Base-by-base conservation (phyloP, 2,329 filamentous ascomycete genomes). In the Aspergillus sp. region DNA sequence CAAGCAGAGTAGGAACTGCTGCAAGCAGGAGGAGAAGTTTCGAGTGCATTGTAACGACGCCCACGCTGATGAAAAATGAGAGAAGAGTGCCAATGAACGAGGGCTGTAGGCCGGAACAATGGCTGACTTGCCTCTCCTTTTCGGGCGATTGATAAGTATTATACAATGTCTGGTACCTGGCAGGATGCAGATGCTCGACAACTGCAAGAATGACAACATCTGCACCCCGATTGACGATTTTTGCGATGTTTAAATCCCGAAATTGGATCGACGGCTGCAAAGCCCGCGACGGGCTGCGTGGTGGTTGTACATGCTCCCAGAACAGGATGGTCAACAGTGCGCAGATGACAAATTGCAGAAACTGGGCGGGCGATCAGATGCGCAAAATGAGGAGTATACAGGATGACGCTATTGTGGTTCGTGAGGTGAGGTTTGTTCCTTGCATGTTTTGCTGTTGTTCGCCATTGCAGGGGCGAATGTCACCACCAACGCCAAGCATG, bases 11-110 rank as follows among this genome's bases (percentile, higher is more conserved):
- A 7, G 45, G 65, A 41, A 51, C 63, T 54, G 60, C 58, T 8
- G 68, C 62, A 15, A 68, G 57, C 19, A 68, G 59, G 7, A 68
- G 51, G 11, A 64, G 51, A 45, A 67, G 19, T 15, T 52, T 61
- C 54, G 66, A 58, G 34, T 62, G 62, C 68, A 70, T 70, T 17
- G 9, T 63, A 47, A 54, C 38, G 19, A 11, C 13, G 19, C 43
- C 23, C 19, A 9, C 25, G 11, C 45, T 23, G 45, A 28, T 13
- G n/a, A 28, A 11, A n/a, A 51, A 31, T 17, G 48, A 51, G 17
- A 51, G 25, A 51, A 34, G 15, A 30, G 45, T 9, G 19, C 15
- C 11, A 30, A n/a, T 3, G 17, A 49, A 49, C 6, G 17, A 25
- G 13, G 17, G 52, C 52, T 45, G 34, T 2, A 19, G 22, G 22